These are phyloP conservation scores for Eucalyptus marginata DNA, from an alignment of 345 rosid genomes.

Conservation along the genomic window DNA sequence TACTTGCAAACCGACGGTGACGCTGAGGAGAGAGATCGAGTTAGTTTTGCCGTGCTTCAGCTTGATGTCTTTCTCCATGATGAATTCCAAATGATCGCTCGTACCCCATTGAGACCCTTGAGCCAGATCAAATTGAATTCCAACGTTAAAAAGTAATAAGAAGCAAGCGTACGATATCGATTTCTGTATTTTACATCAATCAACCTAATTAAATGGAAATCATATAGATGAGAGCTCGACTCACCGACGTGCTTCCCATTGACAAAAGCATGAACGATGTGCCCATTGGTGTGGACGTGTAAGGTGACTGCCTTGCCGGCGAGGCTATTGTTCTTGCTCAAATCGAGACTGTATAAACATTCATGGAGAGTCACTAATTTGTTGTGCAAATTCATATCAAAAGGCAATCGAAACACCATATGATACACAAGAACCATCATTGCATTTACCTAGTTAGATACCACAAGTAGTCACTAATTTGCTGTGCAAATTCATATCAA, in stretches of 20 bases:
- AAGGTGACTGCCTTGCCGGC: background rate
- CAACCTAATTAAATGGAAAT: background rate
- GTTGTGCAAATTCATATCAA: no score
- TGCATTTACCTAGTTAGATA: no score
- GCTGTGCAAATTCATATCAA: background rate
- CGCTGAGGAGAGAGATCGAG: conserved; percentile 27
- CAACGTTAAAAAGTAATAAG: background rate
- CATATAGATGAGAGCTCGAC: background rate
- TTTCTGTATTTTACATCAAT: background rate
- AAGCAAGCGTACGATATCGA: background rate
- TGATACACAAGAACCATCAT: no score
- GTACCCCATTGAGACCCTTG: conserved; percentile 5
- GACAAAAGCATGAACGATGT: conserved; percentile 27
- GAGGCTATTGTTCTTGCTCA: background rate
- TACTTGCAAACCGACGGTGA: conserved; percentile 30
- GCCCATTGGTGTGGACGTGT: no score
- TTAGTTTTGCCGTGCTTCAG: conserved; percentile 12
- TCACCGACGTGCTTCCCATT: conserved; percentile 21
- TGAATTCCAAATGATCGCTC: background rate
- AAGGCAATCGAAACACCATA: no score
- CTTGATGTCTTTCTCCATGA: conserved; percentile 3
- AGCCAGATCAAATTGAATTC: background rate
- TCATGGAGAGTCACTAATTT: background rate
- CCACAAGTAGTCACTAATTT: no score
- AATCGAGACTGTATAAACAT: background rate